phyloP scores from a whole-genome alignment of 1,139 yeast genomes.

The Hansenula lynferdii region DNA sequence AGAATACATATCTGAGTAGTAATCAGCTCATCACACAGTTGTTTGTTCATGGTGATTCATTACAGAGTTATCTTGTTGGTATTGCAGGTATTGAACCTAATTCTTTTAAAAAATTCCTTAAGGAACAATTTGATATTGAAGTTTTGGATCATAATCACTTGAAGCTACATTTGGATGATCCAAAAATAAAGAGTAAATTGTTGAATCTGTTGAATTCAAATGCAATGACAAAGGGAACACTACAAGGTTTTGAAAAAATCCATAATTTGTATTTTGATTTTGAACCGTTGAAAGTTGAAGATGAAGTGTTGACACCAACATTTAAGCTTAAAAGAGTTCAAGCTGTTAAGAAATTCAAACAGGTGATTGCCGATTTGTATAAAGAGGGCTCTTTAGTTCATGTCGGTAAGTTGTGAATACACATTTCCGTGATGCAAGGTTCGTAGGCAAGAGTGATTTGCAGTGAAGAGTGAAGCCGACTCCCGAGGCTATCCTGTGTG shows the following conservation, averaged over 20 bases:
- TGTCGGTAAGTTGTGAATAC: background rate
- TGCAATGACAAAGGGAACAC: conserved; percentile 17
- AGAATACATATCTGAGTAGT: conserved; percentile 43
- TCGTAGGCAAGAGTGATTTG: too few relatives aligned
- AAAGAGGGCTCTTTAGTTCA: conserved; percentile 37
- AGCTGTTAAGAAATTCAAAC: conserved; percentile 39
- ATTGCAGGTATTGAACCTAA: conserved; percentile 42
- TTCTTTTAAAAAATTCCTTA: background rate
- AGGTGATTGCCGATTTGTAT: conserved; percentile 41
- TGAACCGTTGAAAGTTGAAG: conserved; percentile 45
- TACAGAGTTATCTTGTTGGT: conserved; percentile 47
- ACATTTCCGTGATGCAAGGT: background rate
- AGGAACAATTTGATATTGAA: background rate
- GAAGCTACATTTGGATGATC: conserved; percentile 17
- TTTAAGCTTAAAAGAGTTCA: conserved; percentile 46
- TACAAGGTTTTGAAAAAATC: conserved; percentile 39
- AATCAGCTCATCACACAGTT: conserved; percentile 40
- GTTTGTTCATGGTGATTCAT: conserved; percentile 50
- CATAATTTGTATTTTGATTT: conserved; percentile 41
- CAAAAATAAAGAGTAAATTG: conserved; percentile 27
- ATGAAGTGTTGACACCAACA: conserved; percentile 49
- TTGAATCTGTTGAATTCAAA: conserved; percentile 26
- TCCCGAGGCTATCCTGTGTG: too few relatives aligned
- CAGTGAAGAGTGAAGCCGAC: too few relatives aligned
- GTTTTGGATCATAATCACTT: conserved; percentile 12